Conservation (phyloP, 208 protist species). For the Wallacemonas sp. region DNA sequence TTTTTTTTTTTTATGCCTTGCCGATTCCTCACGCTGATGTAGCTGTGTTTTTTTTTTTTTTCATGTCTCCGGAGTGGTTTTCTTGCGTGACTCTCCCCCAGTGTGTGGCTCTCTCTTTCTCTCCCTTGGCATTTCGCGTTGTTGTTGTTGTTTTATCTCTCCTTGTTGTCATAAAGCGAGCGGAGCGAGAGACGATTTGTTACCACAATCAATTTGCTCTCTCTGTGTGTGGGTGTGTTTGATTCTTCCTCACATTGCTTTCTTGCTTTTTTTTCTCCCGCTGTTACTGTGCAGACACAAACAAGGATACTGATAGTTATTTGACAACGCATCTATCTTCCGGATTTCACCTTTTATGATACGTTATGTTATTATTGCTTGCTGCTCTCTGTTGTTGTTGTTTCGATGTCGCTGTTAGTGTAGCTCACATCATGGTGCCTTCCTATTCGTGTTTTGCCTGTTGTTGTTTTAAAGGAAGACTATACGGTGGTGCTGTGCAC, state of each 20-base stretch:
- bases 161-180: no score
- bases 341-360: not conserved
- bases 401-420: not conserved
- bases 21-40: not conserved
- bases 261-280: not conserved
- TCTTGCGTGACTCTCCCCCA: not conserved
- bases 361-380: slow-evolving; percentile 1
- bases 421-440: no score
- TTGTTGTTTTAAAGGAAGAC: no score
- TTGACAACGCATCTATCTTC: no score
- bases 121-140: no score
- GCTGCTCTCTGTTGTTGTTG: not conserved
- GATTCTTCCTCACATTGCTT: not conserved
- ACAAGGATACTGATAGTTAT: no score
- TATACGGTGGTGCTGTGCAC: no score
- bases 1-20: slow-evolving; percentile 15
- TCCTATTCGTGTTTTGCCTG: no score
- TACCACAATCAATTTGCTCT: no score
- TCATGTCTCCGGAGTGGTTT: not conserved
- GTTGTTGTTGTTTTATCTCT: no score
- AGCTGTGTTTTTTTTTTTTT: not conserved
- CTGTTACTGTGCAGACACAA: not conserved
- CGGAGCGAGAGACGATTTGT: no score
- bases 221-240: not conserved
- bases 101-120: no score